Percentiles rank a stretch among this genome's conserved stretches.
These are phyloP conservation scores for Carpinus fangiana DNA, from an alignment of 306 rosid genomes.

Conservation along the genomic window DNA sequence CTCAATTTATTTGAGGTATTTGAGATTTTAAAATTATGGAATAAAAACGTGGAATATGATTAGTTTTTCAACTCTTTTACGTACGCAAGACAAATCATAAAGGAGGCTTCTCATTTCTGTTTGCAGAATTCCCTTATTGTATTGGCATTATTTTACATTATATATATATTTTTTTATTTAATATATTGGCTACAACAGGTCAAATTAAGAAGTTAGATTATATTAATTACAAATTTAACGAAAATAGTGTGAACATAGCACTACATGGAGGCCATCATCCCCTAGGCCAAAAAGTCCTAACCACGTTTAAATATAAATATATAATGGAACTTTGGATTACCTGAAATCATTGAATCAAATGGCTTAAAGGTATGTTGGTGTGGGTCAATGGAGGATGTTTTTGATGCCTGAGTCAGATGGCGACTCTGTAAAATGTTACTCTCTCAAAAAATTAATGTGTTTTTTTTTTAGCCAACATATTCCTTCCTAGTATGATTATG, in stretches of 20 bases:
- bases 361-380: no score
- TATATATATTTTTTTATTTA: not conserved
- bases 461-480: no score
- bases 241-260: not conserved
- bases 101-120: not conserved
- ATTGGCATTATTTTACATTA: not conserved
- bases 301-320: not conserved
- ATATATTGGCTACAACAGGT: not conserved
- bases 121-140: not conserved
- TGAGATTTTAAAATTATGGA: not conserved
- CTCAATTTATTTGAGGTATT: no score
- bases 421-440: no score
- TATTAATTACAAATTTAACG: not conserved
- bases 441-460: no score
- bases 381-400: no score
- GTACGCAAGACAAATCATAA: not conserved
- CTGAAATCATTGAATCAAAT: no score
- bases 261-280: slow-evolving; percentile 32
- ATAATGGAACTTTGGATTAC: no score
- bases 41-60: not conserved
- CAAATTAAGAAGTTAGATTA: not conserved
- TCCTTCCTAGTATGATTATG: no score
- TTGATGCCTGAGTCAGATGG: no score
- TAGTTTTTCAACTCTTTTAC: not conserved
- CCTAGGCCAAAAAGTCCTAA: slow-evolving; percentile 1